Evolutionary conservation across 305 asterid species (phyloP).

Genomic region (Fraxinus sp.): DNA sequence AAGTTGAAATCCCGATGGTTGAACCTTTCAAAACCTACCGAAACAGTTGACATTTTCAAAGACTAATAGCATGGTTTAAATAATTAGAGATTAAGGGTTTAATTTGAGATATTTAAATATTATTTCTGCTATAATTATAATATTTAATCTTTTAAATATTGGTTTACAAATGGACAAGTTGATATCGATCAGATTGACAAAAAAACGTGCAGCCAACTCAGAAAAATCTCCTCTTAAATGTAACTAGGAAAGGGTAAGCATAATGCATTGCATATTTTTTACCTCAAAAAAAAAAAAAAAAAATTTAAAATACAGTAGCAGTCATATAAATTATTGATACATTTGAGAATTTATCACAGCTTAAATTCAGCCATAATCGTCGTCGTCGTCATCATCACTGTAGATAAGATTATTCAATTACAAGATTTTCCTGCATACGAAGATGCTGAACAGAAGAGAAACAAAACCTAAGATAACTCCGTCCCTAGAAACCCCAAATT

Average conservation of each 20-base stretch:
- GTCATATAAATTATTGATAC: background rate
- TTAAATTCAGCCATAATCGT: background rate
- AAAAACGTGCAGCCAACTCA: background rate
- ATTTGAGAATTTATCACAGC: background rate
- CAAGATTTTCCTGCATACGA: conserved; percentile 41
- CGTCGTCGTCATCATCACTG: background rate
- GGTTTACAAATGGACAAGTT: background rate
- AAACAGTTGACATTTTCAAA: background rate
- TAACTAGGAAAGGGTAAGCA: background rate
- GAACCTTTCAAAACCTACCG: conserved; percentile 45
- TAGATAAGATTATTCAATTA: conserved; percentile 20
- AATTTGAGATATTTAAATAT: background rate
- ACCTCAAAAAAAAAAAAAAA: background rate
- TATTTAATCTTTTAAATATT: no score
- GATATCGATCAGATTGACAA: background rate
- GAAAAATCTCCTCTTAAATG: background rate
- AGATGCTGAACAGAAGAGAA: conserved; percentile 41
- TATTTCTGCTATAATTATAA: background rate
- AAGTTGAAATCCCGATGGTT: conserved; percentile 24
- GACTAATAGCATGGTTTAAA: background rate
- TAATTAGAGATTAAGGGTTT: background rate
- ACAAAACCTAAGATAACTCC: conserved; percentile 58
- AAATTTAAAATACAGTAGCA: background rate
- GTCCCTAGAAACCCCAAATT: conserved; percentile 70
- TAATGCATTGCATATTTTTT: background rate